Evolutionary conservation across 345 rosid genomes (phyloP).

Genomic region (Eucalyptus regnans): DNA sequence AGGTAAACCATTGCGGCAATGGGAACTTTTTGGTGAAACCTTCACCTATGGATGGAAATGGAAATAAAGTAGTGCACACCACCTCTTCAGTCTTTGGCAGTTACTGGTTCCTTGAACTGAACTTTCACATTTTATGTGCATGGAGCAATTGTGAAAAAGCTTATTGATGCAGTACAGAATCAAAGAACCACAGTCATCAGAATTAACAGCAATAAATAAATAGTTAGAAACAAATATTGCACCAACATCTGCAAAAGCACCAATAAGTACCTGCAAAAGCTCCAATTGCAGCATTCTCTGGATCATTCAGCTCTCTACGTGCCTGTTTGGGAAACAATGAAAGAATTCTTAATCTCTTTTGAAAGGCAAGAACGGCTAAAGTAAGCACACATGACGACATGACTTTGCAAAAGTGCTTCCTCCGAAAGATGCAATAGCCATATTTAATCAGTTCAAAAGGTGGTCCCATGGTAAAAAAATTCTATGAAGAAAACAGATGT

Average conservation of each 20-base stretch:
- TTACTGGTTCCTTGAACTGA: background rate
- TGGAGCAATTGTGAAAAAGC: background rate
- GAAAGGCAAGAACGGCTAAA: background rate
- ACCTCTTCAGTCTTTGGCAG: background rate
- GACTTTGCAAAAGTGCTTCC: background rate
- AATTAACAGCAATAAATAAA: background rate
- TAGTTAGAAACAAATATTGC: background rate
- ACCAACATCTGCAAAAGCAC: background rate
- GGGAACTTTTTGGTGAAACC: background rate
- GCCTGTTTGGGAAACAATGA: conserved; percentile 29
- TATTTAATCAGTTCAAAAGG: background rate
- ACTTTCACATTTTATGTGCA: background rate
- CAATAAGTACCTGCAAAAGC: conserved; percentile 70
- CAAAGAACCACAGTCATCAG: background rate
- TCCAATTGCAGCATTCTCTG: conserved; percentile 84
- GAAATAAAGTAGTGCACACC: background rate
- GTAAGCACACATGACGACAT: background rate
- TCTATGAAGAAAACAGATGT: background rate
- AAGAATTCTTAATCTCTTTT: background rate
- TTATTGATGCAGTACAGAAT: background rate
- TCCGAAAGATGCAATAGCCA: background rate
- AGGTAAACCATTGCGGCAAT: background rate
- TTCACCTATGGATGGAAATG: background rate
- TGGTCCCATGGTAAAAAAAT: background rate
- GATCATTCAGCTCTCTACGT: conserved; percentile 71